phyloP scores from a whole-genome alignment of 2,329 filamentous ascomycete species.

The Fusarium staphyleae region DNA sequence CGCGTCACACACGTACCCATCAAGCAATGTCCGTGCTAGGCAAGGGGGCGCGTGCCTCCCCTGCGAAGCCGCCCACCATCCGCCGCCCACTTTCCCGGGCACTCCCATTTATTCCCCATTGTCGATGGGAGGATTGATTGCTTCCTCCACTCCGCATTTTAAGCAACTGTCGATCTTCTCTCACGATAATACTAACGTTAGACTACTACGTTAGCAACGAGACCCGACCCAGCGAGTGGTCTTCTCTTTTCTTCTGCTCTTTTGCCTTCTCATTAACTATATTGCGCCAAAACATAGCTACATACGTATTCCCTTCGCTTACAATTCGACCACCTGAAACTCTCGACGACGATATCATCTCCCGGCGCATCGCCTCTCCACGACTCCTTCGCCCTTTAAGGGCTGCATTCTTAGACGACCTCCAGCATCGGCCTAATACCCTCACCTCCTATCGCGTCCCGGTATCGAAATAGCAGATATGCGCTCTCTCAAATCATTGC shows the following conservation, averaged over 20 bases:
- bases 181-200: too few species aligned
- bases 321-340: background rate
- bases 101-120: background rate
- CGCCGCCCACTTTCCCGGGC: constrained; percentile 29
- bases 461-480: constrained; percentile 14
- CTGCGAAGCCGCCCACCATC: constrained; percentile 7
- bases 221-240: background rate
- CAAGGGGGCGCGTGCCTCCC: constrained; percentile 31
- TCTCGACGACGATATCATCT: background rate
- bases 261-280: background rate
- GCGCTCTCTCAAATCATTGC: constrained; percentile 36
- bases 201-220: too few species aligned
- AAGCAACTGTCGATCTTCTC: constrained; percentile 5
- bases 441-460: background rate
- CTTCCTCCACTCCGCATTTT: constrained; percentile 6
- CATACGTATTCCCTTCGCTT: constrained; percentile 2
- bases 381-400: background rate
- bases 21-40: constrained; percentile 15
- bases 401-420: background rate
- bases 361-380: background rate
- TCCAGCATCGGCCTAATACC: background rate
- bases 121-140: background rate
- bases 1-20: constrained; percentile 1
- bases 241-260: background rate
- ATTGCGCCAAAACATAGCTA: constrained; percentile 9